These are phyloP conservation scores for Metschnikowia santaceciliae DNA, from an alignment of 805 yeast genomes.

Conservation along the genomic window DNA sequence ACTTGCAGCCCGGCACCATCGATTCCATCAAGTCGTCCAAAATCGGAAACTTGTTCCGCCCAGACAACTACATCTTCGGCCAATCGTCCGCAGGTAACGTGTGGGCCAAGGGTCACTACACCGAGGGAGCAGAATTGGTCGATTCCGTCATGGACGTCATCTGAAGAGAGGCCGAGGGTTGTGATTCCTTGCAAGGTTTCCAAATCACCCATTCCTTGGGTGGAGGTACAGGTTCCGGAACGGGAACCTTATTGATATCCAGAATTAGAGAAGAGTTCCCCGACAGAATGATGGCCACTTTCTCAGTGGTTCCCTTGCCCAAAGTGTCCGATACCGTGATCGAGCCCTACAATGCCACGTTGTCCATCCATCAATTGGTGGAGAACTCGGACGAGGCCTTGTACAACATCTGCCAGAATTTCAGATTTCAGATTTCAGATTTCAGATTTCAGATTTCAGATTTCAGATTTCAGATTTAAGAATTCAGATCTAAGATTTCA, in stretches of 20 bases:
- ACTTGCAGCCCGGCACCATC: constrained; percentile 91
- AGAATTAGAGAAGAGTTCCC: constrained; percentile 90
- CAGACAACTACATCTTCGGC: constrained; percentile 86
- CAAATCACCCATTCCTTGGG: constrained; percentile 62
- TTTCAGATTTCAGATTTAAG: too few species aligned
- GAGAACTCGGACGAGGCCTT: constrained; percentile 90
- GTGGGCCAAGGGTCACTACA: constrained; percentile 97
- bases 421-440: too few species aligned
- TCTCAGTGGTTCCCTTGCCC: constrained; percentile 89
- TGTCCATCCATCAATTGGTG: constrained; percentile 86
- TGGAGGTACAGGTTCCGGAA: constrained; percentile 95
- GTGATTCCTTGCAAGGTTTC: constrained; percentile 93
- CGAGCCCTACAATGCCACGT: constrained; percentile 91
- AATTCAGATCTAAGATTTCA: too few species aligned
- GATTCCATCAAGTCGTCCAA: constrained; percentile 76
- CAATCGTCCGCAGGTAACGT: constrained; percentile 93
- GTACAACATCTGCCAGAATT: constrained; percentile 83
- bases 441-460: too few species aligned
- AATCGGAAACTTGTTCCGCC: constrained; percentile 86
- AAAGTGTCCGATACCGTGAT: constrained; percentile 90
- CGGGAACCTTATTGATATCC: constrained; percentile 85
- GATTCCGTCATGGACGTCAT: constrained; percentile 86
- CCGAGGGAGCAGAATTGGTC: constrained; percentile 93
- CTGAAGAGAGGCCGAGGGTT: constrained; percentile 90
- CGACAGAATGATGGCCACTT: constrained; percentile 94